phyloP scores from a whole-genome alignment of 2,329 filamentous ascomycete species.

The Fusarium siculi region DNA sequence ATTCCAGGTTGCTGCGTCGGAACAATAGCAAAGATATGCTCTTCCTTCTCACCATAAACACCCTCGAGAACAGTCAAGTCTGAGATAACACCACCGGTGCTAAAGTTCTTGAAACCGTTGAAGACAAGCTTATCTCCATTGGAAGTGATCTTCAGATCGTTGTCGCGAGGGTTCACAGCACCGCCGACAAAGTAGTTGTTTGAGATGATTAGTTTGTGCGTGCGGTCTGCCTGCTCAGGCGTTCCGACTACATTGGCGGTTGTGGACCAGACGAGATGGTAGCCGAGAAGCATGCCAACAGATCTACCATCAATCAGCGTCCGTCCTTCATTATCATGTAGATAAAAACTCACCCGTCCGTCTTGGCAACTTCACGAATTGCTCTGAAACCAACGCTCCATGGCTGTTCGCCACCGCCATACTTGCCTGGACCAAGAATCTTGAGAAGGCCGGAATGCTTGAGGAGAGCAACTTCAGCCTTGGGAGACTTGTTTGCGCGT shows the following conservation, averaged over 20 bases:
- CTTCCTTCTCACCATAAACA: slow-evolving; percentile 54
- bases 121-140: slow-evolving; percentile 67
- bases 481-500: slow-evolving; percentile 53
- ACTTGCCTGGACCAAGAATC: slow-evolving; percentile 52
- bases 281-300: slow-evolving; percentile 65
- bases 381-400: slow-evolving; percentile 65
- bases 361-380: slow-evolving; percentile 71
- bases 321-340: fast-evolving
- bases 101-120: slow-evolving; percentile 73
- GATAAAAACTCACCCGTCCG: slow-evolving; percentile 61
- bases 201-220: slow-evolving; percentile 65
- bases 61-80: slow-evolving; percentile 74
- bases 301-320: slow-evolving; percentile 51
- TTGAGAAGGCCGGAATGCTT: slow-evolving; percentile 56
- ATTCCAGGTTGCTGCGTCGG: slow-evolving; percentile 7
- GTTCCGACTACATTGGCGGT: slow-evolving; percentile 14
- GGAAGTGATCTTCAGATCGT: slow-evolving; percentile 56
- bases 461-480: slow-evolving; percentile 53
- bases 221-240: slow-evolving; percentile 65
- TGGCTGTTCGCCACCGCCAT: slow-evolving; percentile 56
- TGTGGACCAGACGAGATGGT: slow-evolving; percentile 17
- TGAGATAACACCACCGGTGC: slow-evolving; percentile 73
- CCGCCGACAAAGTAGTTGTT: slow-evolving; percentile 76
- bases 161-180: slow-evolving; percentile 73
- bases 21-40: slow-evolving; percentile 13